These are phyloP conservation scores for Globisporangium lucens DNA, from an alignment of 352 stramenopile genomes.

Conservation along the genomic window DNA sequence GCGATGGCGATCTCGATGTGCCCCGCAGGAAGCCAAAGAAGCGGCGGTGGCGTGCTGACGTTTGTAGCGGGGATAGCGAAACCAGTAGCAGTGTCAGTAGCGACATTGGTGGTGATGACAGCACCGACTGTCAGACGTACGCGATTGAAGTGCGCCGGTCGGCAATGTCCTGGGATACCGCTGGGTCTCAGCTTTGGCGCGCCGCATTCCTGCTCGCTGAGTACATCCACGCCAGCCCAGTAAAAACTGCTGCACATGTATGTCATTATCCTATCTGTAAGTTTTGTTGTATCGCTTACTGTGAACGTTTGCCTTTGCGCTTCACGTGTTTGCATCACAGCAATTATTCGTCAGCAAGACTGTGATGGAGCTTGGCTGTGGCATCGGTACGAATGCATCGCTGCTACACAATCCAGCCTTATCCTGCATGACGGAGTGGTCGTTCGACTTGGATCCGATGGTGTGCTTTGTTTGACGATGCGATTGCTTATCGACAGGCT, in stretches of 20 bases:
- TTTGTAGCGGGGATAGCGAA: neutral
- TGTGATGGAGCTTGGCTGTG: slow-evolving; percentile 55
- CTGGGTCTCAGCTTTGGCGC: slow-evolving; percentile 49
- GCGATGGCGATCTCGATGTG: slow-evolving; percentile 16
- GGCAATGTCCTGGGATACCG: slow-evolving; percentile 27
- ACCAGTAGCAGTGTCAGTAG: neutral
- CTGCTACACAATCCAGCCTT: too few species aligned
- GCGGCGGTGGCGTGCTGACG: neutral
- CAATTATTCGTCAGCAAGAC: slow-evolving; percentile 23
- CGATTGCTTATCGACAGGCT: slow-evolving; percentile 23
- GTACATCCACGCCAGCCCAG: slow-evolving; percentile 33
- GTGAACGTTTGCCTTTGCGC: neutral
- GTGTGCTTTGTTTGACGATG: neutral
- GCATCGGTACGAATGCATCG: slow-evolving; percentile 31
- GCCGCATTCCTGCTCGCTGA: slow-evolving; percentile 56
- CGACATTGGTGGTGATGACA: neutral
- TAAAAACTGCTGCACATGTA: slow-evolving; percentile 6
- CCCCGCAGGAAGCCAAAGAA: slow-evolving; percentile 5
- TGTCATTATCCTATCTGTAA: neutral
- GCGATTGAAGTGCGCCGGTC: slow-evolving; percentile 21
- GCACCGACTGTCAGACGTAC: slow-evolving; percentile 4
- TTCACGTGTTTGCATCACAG: slow-evolving; percentile 15
- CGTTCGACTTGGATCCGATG: neutral
- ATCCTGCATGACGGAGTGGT: too few species aligned
- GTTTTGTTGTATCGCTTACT: neutral